These are phyloP conservation scores for Brassica incana DNA, from an alignment of 345 rosid species.

Conservation along the genomic window DNA sequence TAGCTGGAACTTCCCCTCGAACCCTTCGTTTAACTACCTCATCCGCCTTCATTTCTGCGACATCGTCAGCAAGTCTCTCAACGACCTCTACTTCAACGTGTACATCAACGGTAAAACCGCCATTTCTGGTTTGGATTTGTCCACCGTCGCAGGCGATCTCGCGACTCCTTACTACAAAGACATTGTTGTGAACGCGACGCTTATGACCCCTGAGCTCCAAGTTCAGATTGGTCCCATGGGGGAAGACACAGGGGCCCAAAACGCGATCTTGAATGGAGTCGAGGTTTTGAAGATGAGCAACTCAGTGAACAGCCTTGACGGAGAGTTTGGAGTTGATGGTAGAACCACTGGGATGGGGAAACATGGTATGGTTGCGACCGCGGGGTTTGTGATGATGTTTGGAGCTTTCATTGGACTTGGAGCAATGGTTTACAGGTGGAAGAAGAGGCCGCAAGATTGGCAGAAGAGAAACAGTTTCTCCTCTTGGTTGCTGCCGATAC, in stretches of 20 bases:
- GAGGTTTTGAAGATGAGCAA: neutral
- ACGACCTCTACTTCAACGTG: neutral
- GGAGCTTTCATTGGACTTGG: neutral
- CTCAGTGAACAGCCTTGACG: neutral
- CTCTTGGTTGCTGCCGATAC: neutral
- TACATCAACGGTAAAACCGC: neutral
- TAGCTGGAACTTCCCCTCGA: neutral
- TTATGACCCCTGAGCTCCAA: neutral
- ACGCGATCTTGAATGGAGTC: neutral
- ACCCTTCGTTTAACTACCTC: neutral
- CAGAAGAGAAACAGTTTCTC: neutral
- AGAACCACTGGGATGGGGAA: neutral
- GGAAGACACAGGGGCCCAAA: neutral
- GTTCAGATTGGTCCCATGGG: neutral
- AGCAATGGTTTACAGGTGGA: neutral
- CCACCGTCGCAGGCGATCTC: neutral
- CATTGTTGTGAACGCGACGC: neutral
- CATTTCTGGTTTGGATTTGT: neutral
- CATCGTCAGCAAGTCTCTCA: neutral
- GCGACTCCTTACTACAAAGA: neutral
- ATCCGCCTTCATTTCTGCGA: neutral
- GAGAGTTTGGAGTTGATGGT: neutral
- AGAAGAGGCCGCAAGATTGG: slow-evolving; percentile 1
- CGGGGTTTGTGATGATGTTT: neutral
- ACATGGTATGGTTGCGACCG: neutral